Evolutionary conservation across 495 filamentous ascomycete species (phyloP).

Genomic region (Annulohypoxylon maeteangense): DNA sequence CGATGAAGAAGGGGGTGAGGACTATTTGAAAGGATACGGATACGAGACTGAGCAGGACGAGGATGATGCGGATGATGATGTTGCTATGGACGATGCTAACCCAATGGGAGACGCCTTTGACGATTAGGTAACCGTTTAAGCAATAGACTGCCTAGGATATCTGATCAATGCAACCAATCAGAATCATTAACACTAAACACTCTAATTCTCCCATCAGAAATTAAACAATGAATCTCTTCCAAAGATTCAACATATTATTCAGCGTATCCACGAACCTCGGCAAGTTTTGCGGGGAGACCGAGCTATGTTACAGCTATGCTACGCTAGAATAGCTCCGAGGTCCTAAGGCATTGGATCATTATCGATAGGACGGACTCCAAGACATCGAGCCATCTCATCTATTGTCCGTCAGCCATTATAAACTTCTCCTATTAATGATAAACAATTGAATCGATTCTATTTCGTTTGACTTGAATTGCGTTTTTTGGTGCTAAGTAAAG

Average conservation of each 20-base stretch:
- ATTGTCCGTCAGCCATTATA: neutral
- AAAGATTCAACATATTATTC: neutral
- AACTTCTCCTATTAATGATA: neutral
- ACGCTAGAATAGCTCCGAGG: slow-evolving; percentile 13
- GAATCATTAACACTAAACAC: too few species aligned
- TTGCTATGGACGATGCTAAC: slow-evolving; percentile 5
- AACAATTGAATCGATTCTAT: neutral
- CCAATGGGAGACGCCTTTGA: neutral
- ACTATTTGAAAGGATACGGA: slow-evolving; percentile 16
- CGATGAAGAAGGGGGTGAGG: slow-evolving; percentile 11
- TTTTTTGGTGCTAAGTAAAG: neutral
- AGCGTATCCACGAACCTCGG: slow-evolving; percentile 27
- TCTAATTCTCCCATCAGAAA: too few species aligned
- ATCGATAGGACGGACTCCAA: slow-evolving; percentile 23
- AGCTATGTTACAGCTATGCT: slow-evolving; percentile 4
- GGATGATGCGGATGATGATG: neutral
- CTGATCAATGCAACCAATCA: neutral
- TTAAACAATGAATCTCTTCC: neutral
- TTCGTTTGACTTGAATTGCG: neutral
- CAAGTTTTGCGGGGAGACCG: slow-evolving; percentile 23
- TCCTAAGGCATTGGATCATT: slow-evolving; percentile 2
- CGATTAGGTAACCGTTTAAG: neutral
- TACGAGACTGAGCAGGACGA: neutral
- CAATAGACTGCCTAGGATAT: too few species aligned
- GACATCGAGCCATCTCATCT: neutral